Base-by-base conservation (phyloP, 2,329 filamentous ascomycete genomes). In the Chaetomium strumarium region DNA sequence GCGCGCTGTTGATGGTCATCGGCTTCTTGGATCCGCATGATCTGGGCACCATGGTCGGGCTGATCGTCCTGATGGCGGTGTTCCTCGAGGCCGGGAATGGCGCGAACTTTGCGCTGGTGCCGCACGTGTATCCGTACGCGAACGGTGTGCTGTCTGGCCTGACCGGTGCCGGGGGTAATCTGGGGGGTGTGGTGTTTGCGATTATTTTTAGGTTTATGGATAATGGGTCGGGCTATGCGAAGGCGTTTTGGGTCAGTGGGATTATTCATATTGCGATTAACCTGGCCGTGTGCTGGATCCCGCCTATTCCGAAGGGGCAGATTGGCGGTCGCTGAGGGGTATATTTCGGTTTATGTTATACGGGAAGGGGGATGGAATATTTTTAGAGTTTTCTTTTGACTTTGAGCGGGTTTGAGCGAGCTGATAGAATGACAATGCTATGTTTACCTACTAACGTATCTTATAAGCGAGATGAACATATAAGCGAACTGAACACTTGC, bases 11-110 rank as follows among this genome's bases (percentile, higher is more conserved):
- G 17, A 77, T 91, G 52, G 67, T 84, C 55, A 75, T 84, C 62
- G 87, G 85, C 19, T 71, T 75, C 1, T 74, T 82, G 63, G 72
- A 93, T 66, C 78, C 87, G 0, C 77, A 83, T 24, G 65, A 77
- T 19, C 68, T 84, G 44, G 70, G 44, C n/a, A 13, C 30, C 2
- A 84, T 95, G 76, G 83, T 93, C 51, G 88, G 87, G 1, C 80
- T 96, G 6, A 72, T 95, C 9, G 84, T 85, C 1, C 78, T 88
- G 10, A 78, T 90, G 72, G 88, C 87, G 1, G 77, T 95, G 66
- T 95, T 95, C 72, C 71, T 90, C 40, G 89, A 95, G 67, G 88
- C 86, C 2, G 84, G 84, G 39, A 96, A 96, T 65, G 91, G 91
- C 0, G 84, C 88, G 38, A 93, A 88, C 71, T 96, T 93, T 68